Conservation (phyloP, 2,329 filamentous ascomycete species). For the Colletotrichum simmondsii region DNA sequence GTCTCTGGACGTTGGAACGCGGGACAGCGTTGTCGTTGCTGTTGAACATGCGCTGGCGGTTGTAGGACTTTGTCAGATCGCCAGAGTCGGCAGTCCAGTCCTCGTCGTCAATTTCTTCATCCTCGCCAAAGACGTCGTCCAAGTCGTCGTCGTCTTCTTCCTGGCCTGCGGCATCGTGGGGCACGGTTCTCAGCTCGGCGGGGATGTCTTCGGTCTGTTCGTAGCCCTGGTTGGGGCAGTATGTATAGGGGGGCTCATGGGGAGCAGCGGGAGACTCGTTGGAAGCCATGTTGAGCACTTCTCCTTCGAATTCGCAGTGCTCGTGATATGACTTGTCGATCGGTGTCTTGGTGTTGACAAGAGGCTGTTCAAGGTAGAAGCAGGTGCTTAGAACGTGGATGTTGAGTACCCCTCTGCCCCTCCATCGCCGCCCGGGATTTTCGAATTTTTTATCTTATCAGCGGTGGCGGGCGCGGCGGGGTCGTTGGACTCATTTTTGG, state of each 20-base stretch:
- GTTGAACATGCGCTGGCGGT: conserved; percentile 80
- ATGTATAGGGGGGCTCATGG: conserved; percentile 57
- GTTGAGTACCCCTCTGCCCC: conserved; percentile 23
- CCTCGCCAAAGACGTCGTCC: conserved; percentile 61
- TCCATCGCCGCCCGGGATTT: conserved; percentile 20
- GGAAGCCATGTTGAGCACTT: conserved; percentile 20
- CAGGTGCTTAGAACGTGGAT: background rate
- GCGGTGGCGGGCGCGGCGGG: conserved; percentile 22
- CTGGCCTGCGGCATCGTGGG: conserved; percentile 9
- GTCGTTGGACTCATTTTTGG: conserved; percentile 3
- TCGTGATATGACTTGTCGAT: background rate
- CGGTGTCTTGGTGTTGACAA: background rate
- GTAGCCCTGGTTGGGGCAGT: conserved; percentile 57
- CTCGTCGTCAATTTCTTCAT: conserved; percentile 70
- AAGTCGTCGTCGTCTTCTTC: conserved; percentile 48
- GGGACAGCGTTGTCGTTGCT: conserved; percentile 65
- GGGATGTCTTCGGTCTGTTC: conserved; percentile 45
- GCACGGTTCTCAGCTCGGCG: conserved; percentile 20
- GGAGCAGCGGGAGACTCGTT: conserved; percentile 50
- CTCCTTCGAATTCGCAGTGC: background rate
- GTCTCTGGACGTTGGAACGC: conserved; percentile 82
- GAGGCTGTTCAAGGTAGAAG: background rate
- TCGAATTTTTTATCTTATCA: conserved; percentile 35
- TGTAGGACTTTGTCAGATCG: conserved; percentile 88
- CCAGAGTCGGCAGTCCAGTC: conserved; percentile 66